Evolutionary conservation across 139 green algal genomes (phyloP).

Genomic region (Picochlorum sp.): DNA sequence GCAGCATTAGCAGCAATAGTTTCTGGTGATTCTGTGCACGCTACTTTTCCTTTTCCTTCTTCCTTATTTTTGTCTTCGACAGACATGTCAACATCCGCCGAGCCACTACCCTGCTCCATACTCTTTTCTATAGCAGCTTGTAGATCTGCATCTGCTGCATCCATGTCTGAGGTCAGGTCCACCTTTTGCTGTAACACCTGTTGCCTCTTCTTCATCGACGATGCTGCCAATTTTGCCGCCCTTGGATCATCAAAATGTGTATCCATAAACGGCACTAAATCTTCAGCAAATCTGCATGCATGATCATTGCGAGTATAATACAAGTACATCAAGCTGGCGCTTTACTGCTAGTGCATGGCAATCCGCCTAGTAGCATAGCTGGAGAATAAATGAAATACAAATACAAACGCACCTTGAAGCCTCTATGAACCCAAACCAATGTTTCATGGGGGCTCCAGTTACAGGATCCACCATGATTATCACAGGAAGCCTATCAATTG

Average conservation of each 20-base stretch:
- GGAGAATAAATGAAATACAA: background rate
- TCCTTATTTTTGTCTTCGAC: background rate
- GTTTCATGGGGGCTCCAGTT: constrained; percentile 58
- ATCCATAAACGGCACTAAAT: constrained; percentile 81
- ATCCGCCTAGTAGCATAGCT: constrained; percentile 6
- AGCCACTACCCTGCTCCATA: too few species aligned
- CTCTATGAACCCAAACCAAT: constrained; percentile 52
- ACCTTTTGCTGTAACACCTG: constrained; percentile 1
- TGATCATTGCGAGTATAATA: too few species aligned
- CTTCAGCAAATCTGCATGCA: constrained; percentile 52
- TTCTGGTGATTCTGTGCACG: background rate
- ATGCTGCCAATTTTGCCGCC: constrained; percentile 25
- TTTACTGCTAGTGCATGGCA: constrained; percentile 11
- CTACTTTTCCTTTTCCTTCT: background rate
- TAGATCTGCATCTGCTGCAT: constrained; percentile 3
- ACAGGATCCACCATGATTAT: constrained; percentile 66
- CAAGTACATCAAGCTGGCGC: too few species aligned
- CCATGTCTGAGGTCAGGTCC: background rate
- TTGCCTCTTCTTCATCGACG: constrained; percentile 18
- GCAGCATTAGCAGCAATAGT: constrained; percentile 4
- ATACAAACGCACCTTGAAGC: too few species aligned
- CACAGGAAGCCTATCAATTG: constrained; percentile 37
- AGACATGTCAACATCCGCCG: background rate
- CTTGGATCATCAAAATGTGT: constrained; percentile 40
- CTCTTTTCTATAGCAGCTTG: constrained; percentile 1